Evolutionary conservation across 1,139 yeast species (phyloP).

Genomic region (Yamadazyma aaseri): DNA sequence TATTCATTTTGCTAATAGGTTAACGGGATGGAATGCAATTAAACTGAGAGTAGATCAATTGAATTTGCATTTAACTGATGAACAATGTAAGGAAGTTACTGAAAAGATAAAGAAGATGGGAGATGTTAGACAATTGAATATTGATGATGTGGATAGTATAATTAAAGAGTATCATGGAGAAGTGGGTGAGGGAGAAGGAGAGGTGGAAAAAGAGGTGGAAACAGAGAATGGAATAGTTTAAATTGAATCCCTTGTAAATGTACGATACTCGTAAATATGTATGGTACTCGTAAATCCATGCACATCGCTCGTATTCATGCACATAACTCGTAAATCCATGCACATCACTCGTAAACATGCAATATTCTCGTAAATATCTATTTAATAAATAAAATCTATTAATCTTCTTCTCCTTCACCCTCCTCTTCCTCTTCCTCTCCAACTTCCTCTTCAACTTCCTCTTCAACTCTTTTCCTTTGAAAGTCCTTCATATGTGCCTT

Average conservation of each 20-base stretch:
- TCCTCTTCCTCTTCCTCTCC: constrained; percentile 32
- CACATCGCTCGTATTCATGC: too few species aligned
- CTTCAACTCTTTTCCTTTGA: constrained; percentile 56
- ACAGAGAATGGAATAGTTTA: too few species aligned
- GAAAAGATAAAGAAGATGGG: constrained; percentile 90
- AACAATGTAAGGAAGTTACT: constrained; percentile 93
- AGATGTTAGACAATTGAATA: constrained; percentile 90
- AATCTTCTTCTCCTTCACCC: neutral
- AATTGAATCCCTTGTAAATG: too few species aligned
- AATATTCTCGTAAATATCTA: neutral
- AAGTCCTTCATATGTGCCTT: constrained; percentile 88
- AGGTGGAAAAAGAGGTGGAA: too few species aligned
- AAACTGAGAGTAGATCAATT: constrained; percentile 97
- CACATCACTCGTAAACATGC: neutral
- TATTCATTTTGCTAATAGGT: constrained; percentile 95
- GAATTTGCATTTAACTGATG: constrained; percentile 85
- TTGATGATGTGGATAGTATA: constrained; percentile 96
- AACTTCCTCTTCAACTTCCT: constrained; percentile 34
- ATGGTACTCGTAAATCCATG: too few species aligned
- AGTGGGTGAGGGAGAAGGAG: too few species aligned
- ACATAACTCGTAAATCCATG: too few species aligned
- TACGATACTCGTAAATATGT: too few species aligned
- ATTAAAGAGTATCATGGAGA: constrained; percentile 89
- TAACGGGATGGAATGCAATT: constrained; percentile 99
- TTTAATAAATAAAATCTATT: too few species aligned